Conservation (phyloP, 2,329 filamentous ascomycete species). For the Nemania sp. region DNA sequence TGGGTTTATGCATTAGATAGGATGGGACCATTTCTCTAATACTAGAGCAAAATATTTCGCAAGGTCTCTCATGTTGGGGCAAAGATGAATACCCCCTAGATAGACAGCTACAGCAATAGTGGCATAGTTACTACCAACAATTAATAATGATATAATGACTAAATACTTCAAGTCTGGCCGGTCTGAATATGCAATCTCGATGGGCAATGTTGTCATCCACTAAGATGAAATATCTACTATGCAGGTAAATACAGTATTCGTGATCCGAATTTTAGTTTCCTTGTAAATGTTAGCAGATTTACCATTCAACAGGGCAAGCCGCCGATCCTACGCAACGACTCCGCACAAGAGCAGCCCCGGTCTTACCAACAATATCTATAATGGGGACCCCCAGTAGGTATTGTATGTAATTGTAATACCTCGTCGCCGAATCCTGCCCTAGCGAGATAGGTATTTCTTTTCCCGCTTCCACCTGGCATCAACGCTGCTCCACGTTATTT, state of each 20-base stretch:
- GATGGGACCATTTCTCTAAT: background rate
- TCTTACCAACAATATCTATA: background rate
- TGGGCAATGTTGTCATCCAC: background rate
- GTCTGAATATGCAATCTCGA: background rate
- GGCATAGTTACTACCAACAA: background rate
- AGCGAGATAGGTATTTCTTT: no score
- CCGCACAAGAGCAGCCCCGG: no score
- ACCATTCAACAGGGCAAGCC: background rate
- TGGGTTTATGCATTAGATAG: constrained; percentile 15
- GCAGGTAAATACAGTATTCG: no score
- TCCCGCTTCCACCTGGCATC: background rate
- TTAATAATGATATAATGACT: constrained; percentile 11
- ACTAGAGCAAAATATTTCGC: constrained; percentile 2
- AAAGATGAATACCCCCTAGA: background rate
- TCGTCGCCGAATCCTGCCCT: background rate
- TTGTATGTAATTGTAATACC: no score
- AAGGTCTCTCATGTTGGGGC: background rate
- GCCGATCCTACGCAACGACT: background rate
- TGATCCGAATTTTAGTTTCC: background rate
- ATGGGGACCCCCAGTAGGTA: background rate
- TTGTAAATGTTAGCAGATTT: background rate
- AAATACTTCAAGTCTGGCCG: background rate
- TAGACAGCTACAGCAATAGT: background rate
- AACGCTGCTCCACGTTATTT: background rate
- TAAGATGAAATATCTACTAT: background rate